These are phyloP conservation scores for Selaginella moellendorffii DNA, from an alignment of 75 land plant species.

Conservation along the genomic window DNA sequence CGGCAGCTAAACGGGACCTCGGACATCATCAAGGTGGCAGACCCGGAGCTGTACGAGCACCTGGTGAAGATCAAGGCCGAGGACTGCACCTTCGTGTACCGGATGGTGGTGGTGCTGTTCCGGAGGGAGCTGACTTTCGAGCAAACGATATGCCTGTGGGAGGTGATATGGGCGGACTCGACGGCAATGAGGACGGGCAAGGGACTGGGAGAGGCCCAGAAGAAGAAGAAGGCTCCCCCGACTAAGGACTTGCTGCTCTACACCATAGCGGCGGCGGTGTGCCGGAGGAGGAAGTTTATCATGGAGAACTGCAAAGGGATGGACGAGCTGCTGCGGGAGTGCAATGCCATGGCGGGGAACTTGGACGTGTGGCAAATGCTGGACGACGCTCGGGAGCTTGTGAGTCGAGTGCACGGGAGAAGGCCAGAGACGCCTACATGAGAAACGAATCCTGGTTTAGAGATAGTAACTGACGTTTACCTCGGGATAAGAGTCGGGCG, in stretches of 20 bases:
- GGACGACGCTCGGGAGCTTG: constrained; percentile 8
- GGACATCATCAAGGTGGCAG: constrained; percentile 1
- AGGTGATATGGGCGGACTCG: constrained; percentile 6
- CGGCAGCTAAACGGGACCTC: constrained; percentile 5
- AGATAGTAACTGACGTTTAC: no score
- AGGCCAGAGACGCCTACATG: no score
- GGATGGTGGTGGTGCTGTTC: constrained; percentile 8
- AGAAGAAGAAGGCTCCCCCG: background rate
- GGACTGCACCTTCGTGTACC: constrained; percentile 6
- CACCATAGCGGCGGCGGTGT: constrained; percentile 6
- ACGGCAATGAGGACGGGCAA: constrained; percentile 3
- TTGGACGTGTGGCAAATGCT: background rate
- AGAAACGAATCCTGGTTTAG: no score
- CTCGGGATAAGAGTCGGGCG: no score
- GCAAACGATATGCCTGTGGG: constrained; percentile 4
- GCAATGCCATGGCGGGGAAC: constrained; percentile 7
- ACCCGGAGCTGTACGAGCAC: constrained; percentile 7
- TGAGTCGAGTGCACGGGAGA: constrained; percentile 3
- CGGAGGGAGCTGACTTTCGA: constrained; percentile 6
- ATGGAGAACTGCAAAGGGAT: constrained; percentile 3
- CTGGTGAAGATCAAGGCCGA: background rate
- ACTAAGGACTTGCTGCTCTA: constrained; percentile 8
- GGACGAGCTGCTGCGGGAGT: constrained; percentile 2
- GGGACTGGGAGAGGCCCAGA: background rate
- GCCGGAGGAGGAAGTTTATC: background rate